These are phyloP conservation scores for Penicillium coprophilum DNA, from an alignment of 495 filamentous ascomycete genomes.

Conservation along the genomic window DNA sequence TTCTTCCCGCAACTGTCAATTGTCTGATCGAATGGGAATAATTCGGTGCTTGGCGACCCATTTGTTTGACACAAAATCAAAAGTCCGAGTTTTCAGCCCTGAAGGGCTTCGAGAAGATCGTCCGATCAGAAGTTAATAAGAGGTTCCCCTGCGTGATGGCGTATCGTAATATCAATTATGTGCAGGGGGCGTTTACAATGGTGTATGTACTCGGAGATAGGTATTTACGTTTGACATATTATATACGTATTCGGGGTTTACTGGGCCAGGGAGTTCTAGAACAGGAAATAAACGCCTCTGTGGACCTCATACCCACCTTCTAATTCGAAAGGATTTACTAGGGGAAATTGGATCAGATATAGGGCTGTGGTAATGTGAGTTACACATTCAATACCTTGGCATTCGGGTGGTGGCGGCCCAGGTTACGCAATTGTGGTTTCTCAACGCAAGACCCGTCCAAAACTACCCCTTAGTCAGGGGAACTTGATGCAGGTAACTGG, in stretches of 20 bases:
- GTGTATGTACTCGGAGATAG: slow-evolving; percentile 1
- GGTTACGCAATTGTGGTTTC: slow-evolving; percentile 8
- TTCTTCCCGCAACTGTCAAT: background rate
- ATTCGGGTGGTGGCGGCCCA: background rate
- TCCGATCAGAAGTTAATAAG: background rate
- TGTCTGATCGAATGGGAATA: background rate
- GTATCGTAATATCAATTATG: background rate
- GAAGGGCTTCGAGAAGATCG: background rate
- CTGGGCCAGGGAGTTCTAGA: background rate
- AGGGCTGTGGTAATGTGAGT: background rate
- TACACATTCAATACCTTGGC: slow-evolving; percentile 3
- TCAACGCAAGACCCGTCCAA: background rate
- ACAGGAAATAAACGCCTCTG: background rate
- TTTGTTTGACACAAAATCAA: background rate
- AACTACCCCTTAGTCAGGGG: slow-evolving; percentile 2
- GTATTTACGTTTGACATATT: background rate
- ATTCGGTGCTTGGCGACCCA: background rate
- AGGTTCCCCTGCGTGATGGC: slow-evolving; percentile 1
- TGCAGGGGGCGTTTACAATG: background rate
- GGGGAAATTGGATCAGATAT: slow-evolving; percentile 5
- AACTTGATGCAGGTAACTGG: background rate
- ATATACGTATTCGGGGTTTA: background rate
- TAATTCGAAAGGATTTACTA: background rate
- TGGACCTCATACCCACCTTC: background rate
- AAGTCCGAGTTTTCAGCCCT: background rate